Evolutionary conservation across 208 protist genomes (phyloP).

Genomic region (Trypanosoma mega): DNA sequence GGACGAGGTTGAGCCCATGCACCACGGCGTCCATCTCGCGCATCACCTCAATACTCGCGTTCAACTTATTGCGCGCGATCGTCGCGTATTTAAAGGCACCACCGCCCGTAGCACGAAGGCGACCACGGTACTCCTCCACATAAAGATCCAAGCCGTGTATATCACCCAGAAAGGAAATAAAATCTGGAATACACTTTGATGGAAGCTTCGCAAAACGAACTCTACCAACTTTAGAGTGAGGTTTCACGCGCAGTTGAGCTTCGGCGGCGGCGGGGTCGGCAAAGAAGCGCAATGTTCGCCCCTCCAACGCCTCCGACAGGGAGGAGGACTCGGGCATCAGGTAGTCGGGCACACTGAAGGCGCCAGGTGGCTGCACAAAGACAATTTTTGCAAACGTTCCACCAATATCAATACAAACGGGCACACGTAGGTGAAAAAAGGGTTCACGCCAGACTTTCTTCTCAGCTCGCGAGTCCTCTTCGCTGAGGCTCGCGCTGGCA

Average conservation of each 20-base stretch:
- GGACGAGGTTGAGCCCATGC: constrained; percentile 82
- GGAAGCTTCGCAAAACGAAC: constrained; percentile 84
- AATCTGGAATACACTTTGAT: constrained; percentile 73
- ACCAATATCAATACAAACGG: constrained; percentile 86
- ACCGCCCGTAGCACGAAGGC: constrained; percentile 84
- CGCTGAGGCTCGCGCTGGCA: constrained; percentile 1
- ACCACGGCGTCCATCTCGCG: constrained; percentile 91
- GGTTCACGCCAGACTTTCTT: neutral
- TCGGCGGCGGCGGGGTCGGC: constrained; percentile 33
- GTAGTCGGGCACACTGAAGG: constrained; percentile 30
- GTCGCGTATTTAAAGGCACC: constrained; percentile 88
- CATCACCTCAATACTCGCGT: constrained; percentile 74
- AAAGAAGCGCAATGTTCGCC: constrained; percentile 70
- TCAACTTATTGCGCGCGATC: constrained; percentile 44
- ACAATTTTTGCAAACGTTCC: constrained; percentile 91
- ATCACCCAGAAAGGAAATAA: constrained; percentile 56
- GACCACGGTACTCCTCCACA: constrained; percentile 34
- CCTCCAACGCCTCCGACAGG: constrained; percentile 59
- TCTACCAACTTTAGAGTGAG: constrained; percentile 54
- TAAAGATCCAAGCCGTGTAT: constrained; percentile 39
- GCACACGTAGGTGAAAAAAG: constrained; percentile 46
- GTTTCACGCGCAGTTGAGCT: constrained; percentile 31
- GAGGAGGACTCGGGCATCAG: constrained; percentile 71
- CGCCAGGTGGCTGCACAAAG: constrained; percentile 70
- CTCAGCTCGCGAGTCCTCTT: constrained; percentile 3